A percentile compares a stretch with the other conserved stretches of the same genome.
Conservation (phyloP, 768 basidiomycete genomes). For the Psilocybe tampanensis region DNA sequence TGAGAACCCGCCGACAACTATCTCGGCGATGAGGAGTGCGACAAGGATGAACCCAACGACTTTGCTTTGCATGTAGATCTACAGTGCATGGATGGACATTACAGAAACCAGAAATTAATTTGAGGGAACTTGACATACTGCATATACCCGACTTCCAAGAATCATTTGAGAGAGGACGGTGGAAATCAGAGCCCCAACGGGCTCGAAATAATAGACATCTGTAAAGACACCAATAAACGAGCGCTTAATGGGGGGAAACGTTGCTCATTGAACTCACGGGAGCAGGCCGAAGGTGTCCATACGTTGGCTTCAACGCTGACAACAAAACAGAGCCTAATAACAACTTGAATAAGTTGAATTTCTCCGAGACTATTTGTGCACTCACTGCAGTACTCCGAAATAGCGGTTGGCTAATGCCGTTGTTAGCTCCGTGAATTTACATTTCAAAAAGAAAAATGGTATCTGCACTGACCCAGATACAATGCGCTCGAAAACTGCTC, state of each 20-base stretch:
- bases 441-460: neutral
- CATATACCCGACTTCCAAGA: conserved; percentile 26
- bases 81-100: neutral
- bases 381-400: conserved; percentile 26
- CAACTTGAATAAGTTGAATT: neutral
- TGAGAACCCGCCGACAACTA: conserved; percentile 17
- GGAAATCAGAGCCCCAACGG: conserved; percentile 26
- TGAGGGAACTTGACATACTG: conserved; percentile 11
- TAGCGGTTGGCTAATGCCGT: conserved; percentile 27
- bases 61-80: conserved; percentile 22
- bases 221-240: neutral
- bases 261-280: conserved; percentile 11
- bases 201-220: conserved; percentile 26
- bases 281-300: conserved; percentile 17
- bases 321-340: conserved; percentile 14
- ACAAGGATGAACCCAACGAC: conserved; percentile 12
- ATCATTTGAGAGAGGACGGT: conserved; percentile 27
- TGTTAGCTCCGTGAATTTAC: too few species aligned
- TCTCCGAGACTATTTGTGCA: neutral
- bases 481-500: conserved; percentile 11
- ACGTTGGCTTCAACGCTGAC: conserved; percentile 19
- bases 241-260: neutral
- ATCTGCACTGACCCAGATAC: conserved; percentile 17
- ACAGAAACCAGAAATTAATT: neutral
- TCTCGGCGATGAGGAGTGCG: conserved; percentile 13